Evolutionary conservation across 371 early-diverging fungal species (phyloP).

Genomic region (Nematocida sp.): DNA sequence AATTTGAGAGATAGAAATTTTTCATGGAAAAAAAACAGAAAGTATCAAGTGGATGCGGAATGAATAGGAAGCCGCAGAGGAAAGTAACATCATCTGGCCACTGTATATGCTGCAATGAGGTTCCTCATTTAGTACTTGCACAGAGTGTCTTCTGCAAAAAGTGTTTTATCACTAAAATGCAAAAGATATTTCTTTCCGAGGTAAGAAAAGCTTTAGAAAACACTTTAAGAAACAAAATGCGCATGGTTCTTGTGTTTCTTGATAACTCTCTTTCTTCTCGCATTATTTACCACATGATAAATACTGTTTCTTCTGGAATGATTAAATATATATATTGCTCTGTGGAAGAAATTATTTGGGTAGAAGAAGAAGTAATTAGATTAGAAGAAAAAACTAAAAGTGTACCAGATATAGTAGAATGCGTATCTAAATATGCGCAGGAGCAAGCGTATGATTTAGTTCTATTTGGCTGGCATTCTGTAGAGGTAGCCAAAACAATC

Average conservation of each 20-base stretch:
- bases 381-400: neutral
- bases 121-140: neutral
- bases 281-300: neutral
- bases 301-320: neutral
- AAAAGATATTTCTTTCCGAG: slow-evolving; percentile 12
- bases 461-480: neutral
- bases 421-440: neutral
- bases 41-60: neutral
- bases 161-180: slow-evolving; percentile 21
- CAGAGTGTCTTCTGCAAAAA: slow-evolving; percentile 26
- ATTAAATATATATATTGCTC: slow-evolving; percentile 17
- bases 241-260: slow-evolving; percentile 24
- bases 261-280: slow-evolving; percentile 30
- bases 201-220: slow-evolving; percentile 24
- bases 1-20: neutral
- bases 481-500: neutral
- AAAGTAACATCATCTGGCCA: neutral
- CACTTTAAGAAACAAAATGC: slow-evolving; percentile 11
- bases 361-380: neutral
- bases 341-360: neutral
- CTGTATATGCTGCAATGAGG: slow-evolving; percentile 24
- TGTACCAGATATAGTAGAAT: neutral
- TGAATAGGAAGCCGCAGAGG: slow-evolving; percentile 10
- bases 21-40: slow-evolving; percentile 5
- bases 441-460: slow-evolving; percentile 6